These are phyloP conservation scores for Diversispora eburnea DNA, from an alignment of 192 early-diverging fungal genomes.

Conservation along the genomic window DNA sequence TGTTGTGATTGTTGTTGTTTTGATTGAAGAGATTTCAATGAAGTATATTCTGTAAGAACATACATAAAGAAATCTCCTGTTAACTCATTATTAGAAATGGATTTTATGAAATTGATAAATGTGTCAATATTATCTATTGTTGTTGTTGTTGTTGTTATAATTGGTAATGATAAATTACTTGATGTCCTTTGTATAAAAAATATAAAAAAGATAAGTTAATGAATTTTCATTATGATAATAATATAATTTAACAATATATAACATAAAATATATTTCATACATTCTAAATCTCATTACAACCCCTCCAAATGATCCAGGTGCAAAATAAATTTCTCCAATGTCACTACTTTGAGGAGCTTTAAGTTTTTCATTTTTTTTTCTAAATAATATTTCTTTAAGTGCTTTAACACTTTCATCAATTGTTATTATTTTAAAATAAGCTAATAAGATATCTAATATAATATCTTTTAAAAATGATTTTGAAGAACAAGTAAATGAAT, in stretches of 20 bases:
- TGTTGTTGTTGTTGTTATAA: conserved; percentile 34
- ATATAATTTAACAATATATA: neutral
- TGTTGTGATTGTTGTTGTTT: conserved; percentile 35
- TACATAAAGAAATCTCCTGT: conserved; percentile 73
- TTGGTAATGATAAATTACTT: no score
- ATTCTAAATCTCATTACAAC: conserved; percentile 46
- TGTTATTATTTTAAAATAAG: conserved; percentile 48
- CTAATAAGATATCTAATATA: conserved; percentile 44
- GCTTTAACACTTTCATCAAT: conserved; percentile 34
- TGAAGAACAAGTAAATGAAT: conserved; percentile 42
- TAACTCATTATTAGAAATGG: conserved; percentile 44
- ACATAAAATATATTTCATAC: conserved; percentile 37
- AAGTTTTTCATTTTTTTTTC: conserved; percentile 26
- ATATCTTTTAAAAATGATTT: conserved; percentile 45
- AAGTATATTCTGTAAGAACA: conserved; percentile 68
- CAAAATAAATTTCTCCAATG: conserved; percentile 52
- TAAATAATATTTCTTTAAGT: conserved; percentile 47
- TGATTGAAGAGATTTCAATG: conserved; percentile 40
- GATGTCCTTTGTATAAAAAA: no score
- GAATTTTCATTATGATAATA: no score
- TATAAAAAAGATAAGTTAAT: no score
- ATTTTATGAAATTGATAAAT: conserved; percentile 65
- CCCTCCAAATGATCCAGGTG: conserved; percentile 48
- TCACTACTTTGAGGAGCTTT: conserved; percentile 37
- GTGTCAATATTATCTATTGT: conserved; percentile 51